These are phyloP conservation scores for Umbilicus rupestris DNA, from an alignment of 164 flowering plant species.

Conservation along the genomic window DNA sequence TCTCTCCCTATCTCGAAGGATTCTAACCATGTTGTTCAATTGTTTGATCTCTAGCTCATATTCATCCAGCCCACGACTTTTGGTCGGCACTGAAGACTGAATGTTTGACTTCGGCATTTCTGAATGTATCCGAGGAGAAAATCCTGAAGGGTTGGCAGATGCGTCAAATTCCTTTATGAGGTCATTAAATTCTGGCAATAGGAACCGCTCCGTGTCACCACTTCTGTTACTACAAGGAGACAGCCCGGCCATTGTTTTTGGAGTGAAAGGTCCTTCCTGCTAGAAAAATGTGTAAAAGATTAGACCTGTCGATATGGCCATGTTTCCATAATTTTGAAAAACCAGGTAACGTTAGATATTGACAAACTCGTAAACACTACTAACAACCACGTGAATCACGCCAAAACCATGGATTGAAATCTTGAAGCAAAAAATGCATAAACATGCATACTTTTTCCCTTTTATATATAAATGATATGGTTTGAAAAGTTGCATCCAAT, in stretches of 20 bases:
- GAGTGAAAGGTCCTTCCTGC: background rate
- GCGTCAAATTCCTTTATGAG: conserved; percentile 40
- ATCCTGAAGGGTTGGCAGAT: conserved; percentile 12
- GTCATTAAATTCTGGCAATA: conserved; percentile 56
- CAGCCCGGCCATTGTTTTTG: conserved; percentile 15
- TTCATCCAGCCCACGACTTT: conserved; percentile 20
- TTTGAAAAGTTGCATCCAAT: no score
- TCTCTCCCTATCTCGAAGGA: conserved; percentile 66
- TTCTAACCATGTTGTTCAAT: conserved; percentile 35
- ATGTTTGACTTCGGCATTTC: conserved; percentile 18
- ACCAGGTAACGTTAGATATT: no score
- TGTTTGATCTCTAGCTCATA: conserved; percentile 45
- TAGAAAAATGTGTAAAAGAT: background rate
- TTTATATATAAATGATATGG: no score
- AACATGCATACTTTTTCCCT: no score
- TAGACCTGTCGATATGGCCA: background rate
- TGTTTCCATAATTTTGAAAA: no score
- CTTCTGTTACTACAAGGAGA: conserved; percentile 30
- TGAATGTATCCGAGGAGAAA: conserved; percentile 24
- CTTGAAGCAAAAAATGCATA: no score
- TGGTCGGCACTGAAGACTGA: conserved; percentile 16
- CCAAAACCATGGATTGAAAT: no score
- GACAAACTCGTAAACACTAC: no score
- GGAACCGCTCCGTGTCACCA: conserved; percentile 40
- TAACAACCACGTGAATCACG: background rate